phyloP scores from a whole-genome alignment of 1,284 basidiomycete species.

The Microbotryum silenes-acaulis region DNA sequence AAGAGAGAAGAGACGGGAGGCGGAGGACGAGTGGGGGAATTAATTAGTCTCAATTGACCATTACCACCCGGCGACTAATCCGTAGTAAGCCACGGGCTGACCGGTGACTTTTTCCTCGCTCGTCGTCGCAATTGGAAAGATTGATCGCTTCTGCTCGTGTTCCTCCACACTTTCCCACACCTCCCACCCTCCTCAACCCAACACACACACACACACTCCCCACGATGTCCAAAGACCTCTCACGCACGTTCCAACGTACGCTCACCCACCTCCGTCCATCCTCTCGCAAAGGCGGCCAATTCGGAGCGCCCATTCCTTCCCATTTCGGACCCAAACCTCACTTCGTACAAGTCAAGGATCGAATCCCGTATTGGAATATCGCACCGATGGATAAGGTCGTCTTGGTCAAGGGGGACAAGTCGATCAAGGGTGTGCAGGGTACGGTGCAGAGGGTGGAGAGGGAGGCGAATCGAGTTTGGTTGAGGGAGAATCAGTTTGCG shows the following conservation, averaged over 20 bases:
- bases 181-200: too few species aligned
- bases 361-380: constrained; percentile 43
- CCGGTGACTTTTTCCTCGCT: too few species aligned
- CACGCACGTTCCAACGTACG: constrained; percentile 35
- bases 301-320: constrained; percentile 36
- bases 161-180: too few species aligned
- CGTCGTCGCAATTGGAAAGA: too few species aligned
- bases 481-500: constrained; percentile 35
- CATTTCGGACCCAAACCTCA: constrained; percentile 36
- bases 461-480: constrained; percentile 42
- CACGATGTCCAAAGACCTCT: constrained; percentile 5
- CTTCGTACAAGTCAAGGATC: constrained; percentile 42
- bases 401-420: constrained; percentile 37
- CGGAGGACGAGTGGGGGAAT: background rate
- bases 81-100: too few species aligned
- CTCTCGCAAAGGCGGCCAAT: constrained; percentile 36
- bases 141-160: too few species aligned
- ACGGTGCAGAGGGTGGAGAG: constrained; percentile 39
- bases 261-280: constrained; percentile 39
- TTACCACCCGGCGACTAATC: too few species aligned
- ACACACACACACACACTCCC: too few species aligned
- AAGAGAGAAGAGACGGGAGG: background rate
- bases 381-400: constrained; percentile 41
- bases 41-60: too few species aligned
- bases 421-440: constrained; percentile 36